These are phyloP conservation scores for Stagonosporopsis chrysanthemi DNA, from an alignment of 2,329 filamentous ascomycete genomes.

Conservation along the genomic window DNA sequence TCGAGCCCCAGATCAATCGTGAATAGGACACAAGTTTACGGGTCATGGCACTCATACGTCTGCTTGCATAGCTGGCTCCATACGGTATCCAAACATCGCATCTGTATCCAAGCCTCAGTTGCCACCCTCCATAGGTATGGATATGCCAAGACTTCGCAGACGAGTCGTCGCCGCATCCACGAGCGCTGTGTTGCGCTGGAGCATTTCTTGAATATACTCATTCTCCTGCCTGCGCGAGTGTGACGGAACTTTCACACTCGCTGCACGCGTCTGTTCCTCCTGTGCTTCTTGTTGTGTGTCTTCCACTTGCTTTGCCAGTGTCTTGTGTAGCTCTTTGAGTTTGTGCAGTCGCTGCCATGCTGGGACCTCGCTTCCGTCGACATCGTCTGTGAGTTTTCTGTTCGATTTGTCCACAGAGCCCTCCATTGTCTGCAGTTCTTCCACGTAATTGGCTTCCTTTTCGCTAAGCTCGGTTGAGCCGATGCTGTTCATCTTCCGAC, in stretches of 20 bases:
- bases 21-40: not conserved
- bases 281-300: slow-evolving; percentile 27
- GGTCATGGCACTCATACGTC: not conserved
- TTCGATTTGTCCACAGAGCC: slow-evolving; percentile 46
- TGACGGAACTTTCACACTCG: slow-evolving; percentile 41
- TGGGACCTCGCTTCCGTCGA: slow-evolving; percentile 38
- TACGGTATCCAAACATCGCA: not conserved
- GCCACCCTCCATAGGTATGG: slow-evolving; percentile 25
- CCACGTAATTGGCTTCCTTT: slow-evolving; percentile 67
- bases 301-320: slow-evolving; percentile 51
- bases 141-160: slow-evolving; percentile 39
- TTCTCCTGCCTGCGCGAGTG: slow-evolving; percentile 46
- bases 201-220: slow-evolving; percentile 42
- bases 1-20: not conserved
- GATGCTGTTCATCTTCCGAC: slow-evolving; percentile 57
- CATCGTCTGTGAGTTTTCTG: slow-evolving; percentile 42
- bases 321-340: slow-evolving; percentile 62
- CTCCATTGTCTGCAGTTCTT: slow-evolving; percentile 60
- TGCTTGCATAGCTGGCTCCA: not conserved
- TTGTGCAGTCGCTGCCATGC: slow-evolving; percentile 66
- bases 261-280: slow-evolving; percentile 18
- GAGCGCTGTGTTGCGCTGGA: slow-evolving; percentile 44
- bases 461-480: slow-evolving; percentile 66
- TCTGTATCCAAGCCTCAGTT: not conserved
- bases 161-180: slow-evolving; percentile 44